phyloP scores from a whole-genome alignment of 2,329 filamentous ascomycete species.

The Teratosphaeria destructans region DNA sequence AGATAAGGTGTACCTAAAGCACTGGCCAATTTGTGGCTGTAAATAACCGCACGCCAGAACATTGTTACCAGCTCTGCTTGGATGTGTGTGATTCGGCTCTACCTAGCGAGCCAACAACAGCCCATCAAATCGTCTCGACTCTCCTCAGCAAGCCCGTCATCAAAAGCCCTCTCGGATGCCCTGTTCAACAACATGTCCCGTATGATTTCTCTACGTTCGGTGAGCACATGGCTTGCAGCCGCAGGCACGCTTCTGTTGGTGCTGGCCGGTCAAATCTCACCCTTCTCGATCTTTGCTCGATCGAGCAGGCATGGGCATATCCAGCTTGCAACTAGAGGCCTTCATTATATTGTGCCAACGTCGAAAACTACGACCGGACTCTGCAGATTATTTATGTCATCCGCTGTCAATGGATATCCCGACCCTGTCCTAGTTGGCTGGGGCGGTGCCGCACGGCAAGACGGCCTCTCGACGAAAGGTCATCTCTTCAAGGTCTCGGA shows the following conservation, averaged over 20 bases:
- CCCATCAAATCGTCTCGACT: no score
- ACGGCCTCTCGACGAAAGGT: background rate
- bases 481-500: slow-evolving; percentile 15
- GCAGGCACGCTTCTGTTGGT: background rate
- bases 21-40: no score
- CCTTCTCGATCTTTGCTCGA: background rate
- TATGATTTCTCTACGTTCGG: background rate
- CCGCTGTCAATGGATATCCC: background rate
- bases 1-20: no score
- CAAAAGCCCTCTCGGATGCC: no score
- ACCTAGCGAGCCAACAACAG: no score
- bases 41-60: no score
- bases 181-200: no score
- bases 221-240: background rate
- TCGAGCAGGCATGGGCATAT: background rate
- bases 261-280: background rate
- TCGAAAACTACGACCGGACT: slow-evolving; percentile 4
- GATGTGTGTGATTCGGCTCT: no score
- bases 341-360: slow-evolving; percentile 6
- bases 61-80: no score
- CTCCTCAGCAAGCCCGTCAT: no score
- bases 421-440: slow-evolving; percentile 28
- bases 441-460: background rate
- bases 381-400: slow-evolving; percentile 4
- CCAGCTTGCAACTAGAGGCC: background rate